Base-by-base conservation (phyloP, 768 basidiomycete genomes). In the Suillus spraguei region DNA sequence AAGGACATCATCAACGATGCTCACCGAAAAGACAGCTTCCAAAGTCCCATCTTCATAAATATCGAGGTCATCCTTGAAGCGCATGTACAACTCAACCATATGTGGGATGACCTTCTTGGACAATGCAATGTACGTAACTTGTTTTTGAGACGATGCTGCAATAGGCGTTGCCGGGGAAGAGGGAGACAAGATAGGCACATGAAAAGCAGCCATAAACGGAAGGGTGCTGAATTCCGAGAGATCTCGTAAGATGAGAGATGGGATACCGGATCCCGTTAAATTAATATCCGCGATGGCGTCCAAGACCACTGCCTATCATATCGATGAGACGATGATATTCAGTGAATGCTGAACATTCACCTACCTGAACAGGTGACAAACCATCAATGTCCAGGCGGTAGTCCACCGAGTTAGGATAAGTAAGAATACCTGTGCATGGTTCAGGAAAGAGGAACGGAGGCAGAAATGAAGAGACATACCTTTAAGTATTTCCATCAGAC, bases 41-140 rank as follows among this genome's bases (percentile, higher is more conserved):
- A 98, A 72, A 0, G 95, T 95, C 5, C 92, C 94, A 97, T 82
- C 69, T 87, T 88, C 33, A 53, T 53, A 53, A 20, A 58, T 58
- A 10, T 58, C 39, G 11, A 58, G 38, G 11, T 41, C 39, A 28
- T 58, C 56, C 56, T 39, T 42, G 39, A 91, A 90, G 61, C 78
- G 79, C 60, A 88, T 72, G 76, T 89, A 95, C 4, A 95, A 74
- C n/a, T 91, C 87, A 0, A 92, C 88, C 2, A 97, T 79, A 73
- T 84, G 80, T 1, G 95, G 94, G 91, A 97, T 95, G 16, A 82
- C 82, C 74, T 87, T 90, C 77, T 98, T 99, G 1, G 89, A 82
- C n/a, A 99, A 74, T 3, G 88, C 96, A 59, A 98, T 90, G 71
- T 95, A 98, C 1, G 94, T 95, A 55, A 97, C 81, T 6, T 90